phyloP scores from a whole-genome alignment of 305 asterid species.

The Rubia peregrina region DNA sequence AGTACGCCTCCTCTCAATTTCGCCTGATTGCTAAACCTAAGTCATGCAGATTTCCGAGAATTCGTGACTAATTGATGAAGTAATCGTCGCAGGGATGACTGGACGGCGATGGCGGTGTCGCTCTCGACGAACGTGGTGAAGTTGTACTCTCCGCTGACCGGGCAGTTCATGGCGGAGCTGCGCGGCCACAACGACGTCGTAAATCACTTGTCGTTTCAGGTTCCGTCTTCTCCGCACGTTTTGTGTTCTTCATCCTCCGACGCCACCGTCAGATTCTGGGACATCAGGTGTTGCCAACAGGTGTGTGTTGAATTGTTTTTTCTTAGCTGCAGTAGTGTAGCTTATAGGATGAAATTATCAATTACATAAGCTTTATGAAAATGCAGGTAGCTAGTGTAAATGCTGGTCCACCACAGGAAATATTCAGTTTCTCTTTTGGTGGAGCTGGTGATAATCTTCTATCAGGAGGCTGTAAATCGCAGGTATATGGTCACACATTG shows the following conservation, averaged over 20 bases:
- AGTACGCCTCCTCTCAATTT: constrained; percentile 24
- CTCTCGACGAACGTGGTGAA: constrained; percentile 77
- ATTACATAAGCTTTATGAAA: neutral
- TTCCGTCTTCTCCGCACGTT: constrained; percentile 54
- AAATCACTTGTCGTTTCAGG: constrained; percentile 56
- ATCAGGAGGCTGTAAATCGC: constrained; percentile 71
- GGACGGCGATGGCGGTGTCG: constrained; percentile 88
- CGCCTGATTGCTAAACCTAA: neutral
- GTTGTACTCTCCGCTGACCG: constrained; percentile 74
- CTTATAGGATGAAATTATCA: neutral
- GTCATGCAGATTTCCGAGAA: neutral
- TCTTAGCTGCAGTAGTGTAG: neutral
- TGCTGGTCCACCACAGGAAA: constrained; percentile 62
- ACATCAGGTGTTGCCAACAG: constrained; percentile 79
- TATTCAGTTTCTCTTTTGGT: constrained; percentile 85
- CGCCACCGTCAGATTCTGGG: constrained; percentile 89
- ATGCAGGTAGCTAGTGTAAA: constrained; percentile 62
- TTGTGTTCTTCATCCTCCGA: constrained; percentile 82
- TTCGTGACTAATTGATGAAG: neutral
- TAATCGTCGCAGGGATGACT: constrained; percentile 49
- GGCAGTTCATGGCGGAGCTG: constrained; percentile 81
- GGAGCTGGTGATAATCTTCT: constrained; percentile 73
- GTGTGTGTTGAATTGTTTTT: constrained; percentile 18
- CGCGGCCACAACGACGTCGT: constrained; percentile 64
- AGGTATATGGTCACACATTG: constrained; percentile 33